Base-by-base conservation (phyloP, 139 green algal genomes). In the Ostreobium quekettii region DNA sequence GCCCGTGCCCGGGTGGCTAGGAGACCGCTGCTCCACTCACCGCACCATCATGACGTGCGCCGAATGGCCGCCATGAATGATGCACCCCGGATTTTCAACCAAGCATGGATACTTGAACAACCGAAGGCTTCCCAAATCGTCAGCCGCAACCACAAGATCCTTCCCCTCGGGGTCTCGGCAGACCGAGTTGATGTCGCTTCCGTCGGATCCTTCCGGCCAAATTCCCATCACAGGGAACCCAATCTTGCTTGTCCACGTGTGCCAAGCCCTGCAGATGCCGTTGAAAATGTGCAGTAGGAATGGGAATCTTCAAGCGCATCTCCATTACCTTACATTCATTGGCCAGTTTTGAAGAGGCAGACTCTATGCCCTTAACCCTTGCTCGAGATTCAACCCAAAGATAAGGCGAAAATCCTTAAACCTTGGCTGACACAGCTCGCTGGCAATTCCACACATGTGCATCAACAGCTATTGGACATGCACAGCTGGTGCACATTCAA, bases 221-320 rank as follows among this genome's bases (percentile, higher is more conserved):
- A 76, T 57, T 39, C 58, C 70, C 61, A 76, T 71, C 33, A 76
- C 70, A n/a, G 61, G 60, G 48, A 76, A 76, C 42, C 70, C 70
- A 2, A 71, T 29, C 49, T 66, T 66, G 61, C 32, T 37, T 22
- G 61, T 76, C 70, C 70, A 76, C 24, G 70, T 71, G 15, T 64
- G 46, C 61, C 60, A 76, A 4, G 19, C 36, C 19, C 42, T 53
- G 42, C 42, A n/a, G n/a, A n/a, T n/a, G n/a, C n/a, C n/a, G n/a
- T n/a, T n/a, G n/a, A n/a, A n/a, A n/a, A n/a, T n/a, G n/a, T n/a
- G n/a, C n/a, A n/a, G n/a, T n/a, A n/a, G n/a, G n/a, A n/a, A n/a
- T n/a, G n/a, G n/a, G n/a, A n/a, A n/a, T n/a, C n/a, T n/a, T n/a
- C n/a, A n/a, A n/a, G n/a, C n/a, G n/a, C n/a, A n/a, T n/a, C n/a